Evolutionary conservation across 352 stramenopile genomes (phyloP).

Genomic region (Pythium chondricola): DNA sequence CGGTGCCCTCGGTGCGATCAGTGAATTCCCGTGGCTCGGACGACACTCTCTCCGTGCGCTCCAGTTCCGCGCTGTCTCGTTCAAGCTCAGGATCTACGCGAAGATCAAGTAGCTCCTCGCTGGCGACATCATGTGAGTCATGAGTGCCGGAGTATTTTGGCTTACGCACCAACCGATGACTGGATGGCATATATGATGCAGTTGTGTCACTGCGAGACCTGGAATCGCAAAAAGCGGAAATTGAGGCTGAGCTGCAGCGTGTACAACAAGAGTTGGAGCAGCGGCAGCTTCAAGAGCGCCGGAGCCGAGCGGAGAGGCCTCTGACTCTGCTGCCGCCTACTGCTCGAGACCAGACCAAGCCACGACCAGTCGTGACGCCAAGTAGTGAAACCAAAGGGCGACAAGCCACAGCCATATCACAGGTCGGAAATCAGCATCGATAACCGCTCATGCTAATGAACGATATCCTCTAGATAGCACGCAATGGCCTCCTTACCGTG

Average conservation of each 20-base stretch:
- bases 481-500: too few relatives aligned
- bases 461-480: too few relatives aligned
- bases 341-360: not conserved
- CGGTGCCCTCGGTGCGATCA: slow-evolving; percentile 1
- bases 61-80: not conserved
- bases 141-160: too few relatives aligned
- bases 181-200: too few relatives aligned
- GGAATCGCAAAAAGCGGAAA: slow-evolving; percentile 51
- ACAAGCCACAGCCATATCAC: too few relatives aligned
- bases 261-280: slow-evolving; percentile 37
- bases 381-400: too few relatives aligned
- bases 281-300: slow-evolving; percentile 18
- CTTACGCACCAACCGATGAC: too few relatives aligned
- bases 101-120: not conserved
- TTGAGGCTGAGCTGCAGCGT: slow-evolving; percentile 40
- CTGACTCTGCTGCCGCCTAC: slow-evolving; percentile 13
- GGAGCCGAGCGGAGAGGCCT: slow-evolving; percentile 2
- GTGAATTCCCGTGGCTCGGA: not conserved
- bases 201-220: slow-evolving; percentile 45
- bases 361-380: not conserved
- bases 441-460: too few relatives aligned
- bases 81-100: too few relatives aligned
- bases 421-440: slow-evolving; percentile 5
- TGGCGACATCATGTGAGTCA: not conserved
- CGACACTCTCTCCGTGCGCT: not conserved